phyloP scores from a whole-genome alignment of 805 yeast genomes.

The Kodamaea lidongshanica region DNA sequence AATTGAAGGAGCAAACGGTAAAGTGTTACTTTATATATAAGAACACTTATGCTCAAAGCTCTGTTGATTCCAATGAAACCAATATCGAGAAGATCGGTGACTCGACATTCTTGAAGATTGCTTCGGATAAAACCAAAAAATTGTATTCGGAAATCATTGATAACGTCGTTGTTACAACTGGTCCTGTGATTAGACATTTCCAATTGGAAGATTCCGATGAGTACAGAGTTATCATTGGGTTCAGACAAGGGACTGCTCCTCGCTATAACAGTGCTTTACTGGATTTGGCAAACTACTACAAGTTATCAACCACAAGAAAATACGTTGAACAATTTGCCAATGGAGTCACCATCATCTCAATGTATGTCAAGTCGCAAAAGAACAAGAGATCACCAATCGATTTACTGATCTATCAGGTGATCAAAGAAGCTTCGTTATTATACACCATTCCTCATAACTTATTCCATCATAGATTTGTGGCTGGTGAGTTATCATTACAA shows the following conservation, averaged over 20 bases:
- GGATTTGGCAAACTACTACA: conserved; percentile 83
- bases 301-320: conserved; percentile 76
- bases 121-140: conserved; percentile 71
- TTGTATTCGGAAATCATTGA: conserved; percentile 68
- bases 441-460: conserved; percentile 86
- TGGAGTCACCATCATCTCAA: conserved; percentile 79
- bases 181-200: conserved; percentile 87
- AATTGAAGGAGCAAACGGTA: conserved; percentile 43
- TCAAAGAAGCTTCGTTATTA: conserved; percentile 87
- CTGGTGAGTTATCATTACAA: conserved; percentile 80
- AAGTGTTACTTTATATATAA: conserved; percentile 81
- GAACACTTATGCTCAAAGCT: conserved; percentile 33
- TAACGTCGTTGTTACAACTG: conserved; percentile 67
- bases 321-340: conserved; percentile 92
- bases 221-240: conserved; percentile 84
- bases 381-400: conserved; percentile 53
- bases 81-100: conserved; percentile 72
- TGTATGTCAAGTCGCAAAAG: conserved; percentile 62
- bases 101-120: conserved; percentile 66
- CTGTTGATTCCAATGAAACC: conserved; percentile 30
- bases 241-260: conserved; percentile 75
- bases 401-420: conserved; percentile 78
- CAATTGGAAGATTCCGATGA: conserved; percentile 76
- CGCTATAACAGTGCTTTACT: conserved; percentile 83
- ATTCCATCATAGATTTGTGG: conserved; percentile 67